Conservation (phyloP, 805 yeast species). For the Barnettozyma californica region DNA sequence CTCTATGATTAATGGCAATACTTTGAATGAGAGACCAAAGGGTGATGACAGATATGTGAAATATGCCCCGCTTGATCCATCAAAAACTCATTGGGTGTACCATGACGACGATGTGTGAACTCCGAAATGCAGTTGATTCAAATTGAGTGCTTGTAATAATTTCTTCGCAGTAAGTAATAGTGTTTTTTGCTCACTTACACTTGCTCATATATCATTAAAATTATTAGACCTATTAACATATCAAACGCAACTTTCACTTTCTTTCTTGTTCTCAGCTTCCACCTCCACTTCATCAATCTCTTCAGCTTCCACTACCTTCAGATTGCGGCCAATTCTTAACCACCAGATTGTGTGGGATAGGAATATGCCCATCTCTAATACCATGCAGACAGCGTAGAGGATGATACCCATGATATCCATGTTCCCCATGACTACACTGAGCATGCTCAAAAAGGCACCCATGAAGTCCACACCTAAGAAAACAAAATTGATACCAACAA, state of each 20-base stretch:
- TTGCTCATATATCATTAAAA: background rate
- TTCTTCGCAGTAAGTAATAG: too few species aligned
- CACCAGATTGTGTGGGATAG: constrained; percentile 59
- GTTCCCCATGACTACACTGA: constrained; percentile 51
- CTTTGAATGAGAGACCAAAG: constrained; percentile 44
- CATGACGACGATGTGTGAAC: constrained; percentile 52
- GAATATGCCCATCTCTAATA: constrained; percentile 67
- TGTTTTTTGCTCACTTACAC: too few species aligned
- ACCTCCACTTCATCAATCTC: background rate
- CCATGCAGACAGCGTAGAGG: constrained; percentile 60
- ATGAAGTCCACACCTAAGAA: constrained; percentile 69
- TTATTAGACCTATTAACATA: background rate
- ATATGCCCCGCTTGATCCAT: constrained; percentile 57
- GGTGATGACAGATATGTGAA: constrained; percentile 46
- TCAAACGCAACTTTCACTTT: background rate
- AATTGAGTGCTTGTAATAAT: too few species aligned
- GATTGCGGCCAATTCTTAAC: constrained; percentile 26
- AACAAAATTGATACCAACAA: constrained; percentile 82
- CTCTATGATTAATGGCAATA: constrained; percentile 54
- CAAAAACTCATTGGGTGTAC: constrained; percentile 42
- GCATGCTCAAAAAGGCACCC: constrained; percentile 80
- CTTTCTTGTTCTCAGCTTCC: background rate
- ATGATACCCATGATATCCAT: constrained; percentile 68
- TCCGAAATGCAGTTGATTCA: too few species aligned
- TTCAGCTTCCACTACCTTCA: constrained; percentile 1